phyloP scores from a whole-genome alignment of 1,139 yeast genomes.

The Diutina pseudorugosa region DNA sequence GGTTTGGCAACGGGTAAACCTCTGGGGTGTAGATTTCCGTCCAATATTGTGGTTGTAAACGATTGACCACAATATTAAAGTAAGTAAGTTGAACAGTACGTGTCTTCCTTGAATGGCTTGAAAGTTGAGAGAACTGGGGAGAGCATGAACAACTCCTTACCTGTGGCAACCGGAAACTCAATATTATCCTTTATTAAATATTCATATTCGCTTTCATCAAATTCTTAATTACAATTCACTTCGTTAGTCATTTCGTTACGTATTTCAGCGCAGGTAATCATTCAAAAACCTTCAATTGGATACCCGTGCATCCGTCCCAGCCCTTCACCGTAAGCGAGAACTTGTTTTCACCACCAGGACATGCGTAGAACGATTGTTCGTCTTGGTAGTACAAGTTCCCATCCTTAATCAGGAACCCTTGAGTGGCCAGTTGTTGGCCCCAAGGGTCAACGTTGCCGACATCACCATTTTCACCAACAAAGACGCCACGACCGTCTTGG shows the following conservation, averaged over 20 bases:
- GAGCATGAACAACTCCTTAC: too few species aligned
- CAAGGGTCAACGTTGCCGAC: neutral
- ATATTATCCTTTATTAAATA: too few species aligned
- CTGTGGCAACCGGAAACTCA: too few species aligned
- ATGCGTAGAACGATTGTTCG: neutral
- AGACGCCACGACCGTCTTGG: neutral
- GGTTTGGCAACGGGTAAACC: too few species aligned
- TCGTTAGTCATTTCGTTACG: neutral
- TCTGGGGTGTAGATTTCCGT: too few species aligned
- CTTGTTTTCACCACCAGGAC: neutral
- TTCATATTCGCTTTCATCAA: too few species aligned
- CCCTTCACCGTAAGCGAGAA: neutral
- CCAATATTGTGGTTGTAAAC: too few species aligned
- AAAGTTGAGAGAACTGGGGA: too few species aligned
- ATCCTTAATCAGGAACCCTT: neutral
- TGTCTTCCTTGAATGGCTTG: too few species aligned
- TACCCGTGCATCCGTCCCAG: conserved; percentile 2
- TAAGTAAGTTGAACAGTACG: too few species aligned
- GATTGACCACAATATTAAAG: too few species aligned
- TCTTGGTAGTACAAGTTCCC: neutral
- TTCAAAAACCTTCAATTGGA: neutral
- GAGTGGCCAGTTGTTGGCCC: neutral
- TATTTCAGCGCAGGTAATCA: neutral
- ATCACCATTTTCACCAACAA: neutral
- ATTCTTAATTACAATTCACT: neutral